Evolutionary conservation across 176 grass and related monocot genomes (phyloP).

Genomic region (Ensete ventricosum): DNA sequence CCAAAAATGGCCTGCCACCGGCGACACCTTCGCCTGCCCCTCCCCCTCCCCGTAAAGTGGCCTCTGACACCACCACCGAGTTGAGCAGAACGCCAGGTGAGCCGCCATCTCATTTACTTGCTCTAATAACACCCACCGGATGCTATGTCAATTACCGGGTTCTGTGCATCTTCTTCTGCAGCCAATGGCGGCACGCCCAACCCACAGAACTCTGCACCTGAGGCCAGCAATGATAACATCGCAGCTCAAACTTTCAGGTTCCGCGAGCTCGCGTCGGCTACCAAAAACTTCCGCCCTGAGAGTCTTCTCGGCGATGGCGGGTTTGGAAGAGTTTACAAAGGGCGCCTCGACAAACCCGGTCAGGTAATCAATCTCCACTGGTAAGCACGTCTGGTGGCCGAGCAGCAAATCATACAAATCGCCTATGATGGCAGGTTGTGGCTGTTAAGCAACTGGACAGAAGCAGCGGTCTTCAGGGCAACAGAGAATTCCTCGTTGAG

Average conservation of each 20-base stretch:
- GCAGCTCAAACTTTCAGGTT: conserved; percentile 57
- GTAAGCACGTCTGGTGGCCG: background rate
- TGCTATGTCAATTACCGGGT: background rate
- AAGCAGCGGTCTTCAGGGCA: conserved; percentile 53
- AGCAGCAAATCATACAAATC: background rate
- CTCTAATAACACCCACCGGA: too few species aligned
- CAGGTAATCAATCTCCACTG: conserved; percentile 36
- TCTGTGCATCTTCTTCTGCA: conserved; percentile 25
- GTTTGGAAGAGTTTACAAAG: conserved; percentile 92
- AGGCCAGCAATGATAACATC: conserved; percentile 27
- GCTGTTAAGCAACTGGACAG: conserved; percentile 83
- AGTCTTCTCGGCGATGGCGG: conserved; percentile 70
- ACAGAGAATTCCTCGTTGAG: conserved; percentile 78
- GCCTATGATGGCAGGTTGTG: conserved; percentile 31
- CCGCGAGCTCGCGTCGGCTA: conserved; percentile 63
- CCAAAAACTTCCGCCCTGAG: conserved; percentile 52
- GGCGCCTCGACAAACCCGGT: conserved; percentile 33
- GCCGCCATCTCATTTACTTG: too few species aligned
- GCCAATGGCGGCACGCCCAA: conserved; percentile 17
- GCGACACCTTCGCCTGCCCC: too few species aligned
- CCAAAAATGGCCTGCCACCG: background rate
- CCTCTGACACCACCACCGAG: background rate
- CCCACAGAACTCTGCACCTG: conserved; percentile 16
- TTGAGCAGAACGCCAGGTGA: conserved; percentile 30
- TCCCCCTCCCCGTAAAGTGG: background rate